phyloP scores from a whole-genome alignment of 75 land plant genomes.

The Cryptomeria japonica region DNA sequence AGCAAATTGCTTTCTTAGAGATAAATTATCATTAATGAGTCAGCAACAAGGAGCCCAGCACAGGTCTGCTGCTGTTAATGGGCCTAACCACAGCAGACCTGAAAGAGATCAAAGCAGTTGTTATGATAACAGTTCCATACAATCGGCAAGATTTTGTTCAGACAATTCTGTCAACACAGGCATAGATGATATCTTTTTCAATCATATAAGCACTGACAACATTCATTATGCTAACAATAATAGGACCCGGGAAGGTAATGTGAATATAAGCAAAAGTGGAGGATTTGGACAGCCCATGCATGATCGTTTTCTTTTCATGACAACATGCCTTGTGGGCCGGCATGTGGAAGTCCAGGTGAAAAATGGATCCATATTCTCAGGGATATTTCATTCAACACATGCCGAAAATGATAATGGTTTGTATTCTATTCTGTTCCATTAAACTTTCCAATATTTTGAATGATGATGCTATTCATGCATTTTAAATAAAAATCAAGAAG shows the following conservation, averaged over 20 bases:
- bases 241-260: not conserved
- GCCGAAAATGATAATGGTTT: slow-evolving; percentile 68
- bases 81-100: slow-evolving; percentile 49
- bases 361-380: slow-evolving; percentile 80
- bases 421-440: slow-evolving; percentile 13
- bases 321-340: slow-evolving; percentile 80
- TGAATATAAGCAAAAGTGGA: slow-evolving; percentile 26
- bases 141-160: slow-evolving; percentile 32
- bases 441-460: not conserved
- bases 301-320: slow-evolving; percentile 65
- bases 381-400: slow-evolving; percentile 81
- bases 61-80: slow-evolving; percentile 54
- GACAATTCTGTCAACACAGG: slow-evolving; percentile 32
- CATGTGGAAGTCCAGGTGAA: slow-evolving; percentile 86
- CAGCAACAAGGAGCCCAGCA: slow-evolving; percentile 43
- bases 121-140: slow-evolving; percentile 41
- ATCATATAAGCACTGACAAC: no score
- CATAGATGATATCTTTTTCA: not conserved
- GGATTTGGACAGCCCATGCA: slow-evolving; percentile 41
- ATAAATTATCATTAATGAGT: slow-evolving; percentile 30
- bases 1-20: slow-evolving; percentile 6
- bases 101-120: slow-evolving; percentile 58
- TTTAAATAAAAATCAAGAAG: not conserved
- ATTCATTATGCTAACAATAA: not conserved
- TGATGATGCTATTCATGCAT: not conserved